phyloP scores from a whole-genome alignment of 495 filamentous ascomycete genomes.

The Aspergillus sclerotiicarbonarius region DNA sequence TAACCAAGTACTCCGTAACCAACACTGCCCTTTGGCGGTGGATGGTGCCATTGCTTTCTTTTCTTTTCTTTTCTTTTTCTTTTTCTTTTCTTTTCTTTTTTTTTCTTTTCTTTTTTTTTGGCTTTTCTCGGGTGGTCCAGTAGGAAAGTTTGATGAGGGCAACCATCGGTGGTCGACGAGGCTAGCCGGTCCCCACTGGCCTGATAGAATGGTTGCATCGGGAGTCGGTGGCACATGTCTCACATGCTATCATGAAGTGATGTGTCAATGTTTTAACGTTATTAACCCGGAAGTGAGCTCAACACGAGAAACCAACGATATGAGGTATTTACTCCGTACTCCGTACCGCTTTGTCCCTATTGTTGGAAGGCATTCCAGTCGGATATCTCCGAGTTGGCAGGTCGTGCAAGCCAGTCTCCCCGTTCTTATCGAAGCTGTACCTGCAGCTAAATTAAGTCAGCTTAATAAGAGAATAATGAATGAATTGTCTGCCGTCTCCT shows the following conservation, averaged over 20 bases:
- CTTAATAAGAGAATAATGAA: neutral
- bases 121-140: slow-evolving; percentile 2
- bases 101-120: neutral
- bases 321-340: slow-evolving; percentile 3
- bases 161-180: neutral
- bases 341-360: neutral
- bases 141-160: neutral
- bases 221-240: slow-evolving; percentile 10
- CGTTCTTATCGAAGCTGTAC: slow-evolving; percentile 1
- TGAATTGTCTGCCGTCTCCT: neutral
- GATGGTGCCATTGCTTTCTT: neutral
- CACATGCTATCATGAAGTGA: slow-evolving; percentile 15
- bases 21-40: neutral
- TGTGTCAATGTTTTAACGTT: slow-evolving; percentile 7
- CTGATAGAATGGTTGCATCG: slow-evolving; percentile 18
- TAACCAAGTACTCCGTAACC: neutral
- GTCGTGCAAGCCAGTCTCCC: neutral
- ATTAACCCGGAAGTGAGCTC: neutral
- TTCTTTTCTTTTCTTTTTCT: neutral
- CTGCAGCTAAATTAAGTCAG: neutral
- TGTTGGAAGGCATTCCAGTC: neutral
- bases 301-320: neutral
- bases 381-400: neutral
- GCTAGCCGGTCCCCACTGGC: slow-evolving; percentile 6
- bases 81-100: neutral